Evolutionary conservation across 331 rosid species (phyloP), one percentile per base, ranked within the genome.

Genomic region (Cydonia oblonga): DNA sequence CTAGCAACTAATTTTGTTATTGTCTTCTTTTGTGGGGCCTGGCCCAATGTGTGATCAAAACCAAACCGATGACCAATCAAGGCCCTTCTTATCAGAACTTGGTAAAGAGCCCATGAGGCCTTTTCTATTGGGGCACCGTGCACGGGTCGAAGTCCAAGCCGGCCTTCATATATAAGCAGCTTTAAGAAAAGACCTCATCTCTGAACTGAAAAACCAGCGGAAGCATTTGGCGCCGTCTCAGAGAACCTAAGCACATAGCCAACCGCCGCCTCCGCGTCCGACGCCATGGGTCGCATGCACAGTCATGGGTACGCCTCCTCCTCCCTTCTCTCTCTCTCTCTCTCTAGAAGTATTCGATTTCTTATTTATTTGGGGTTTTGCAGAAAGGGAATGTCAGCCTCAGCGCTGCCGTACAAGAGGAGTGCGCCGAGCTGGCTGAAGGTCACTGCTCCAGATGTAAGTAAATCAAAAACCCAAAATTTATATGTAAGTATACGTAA

Each of bases 231-330:
- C 33, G 67, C 66, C 22, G 52, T 54, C 29, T 28, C 76, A 40
- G 49, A 51, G 25, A 4, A 25, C 58, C 59, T 16, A 57, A 49
- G 38, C 15, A 7, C 75, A 56, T 51, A 57, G 25, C 9, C 66
- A 44, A 40, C 38, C 71, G 15, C 56, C 42, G 1, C 13, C 44
- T 38, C 77, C 53, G 9, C 22, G 62, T 49, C 66, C 22, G 64
- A 73, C 72, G 20, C 56, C 75, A 79, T 79, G 78, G 82, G 82
- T 26, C 82, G 82, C 12, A 79, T 79, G 82, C 78, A 79, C 78
- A 73, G 82, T 14, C 78, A 72, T 59, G 82, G 82, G 80, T 76
- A 60, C 46, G 30, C 20, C 44, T 3, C 23, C n/a, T 18, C 56
- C 3, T 5, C 16, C 6, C 26, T 20, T 23, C 19, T 16, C 5